Conservation (phyloP, 2,329 filamentous ascomycete genomes). For the Diaporthe sp. region DNA sequence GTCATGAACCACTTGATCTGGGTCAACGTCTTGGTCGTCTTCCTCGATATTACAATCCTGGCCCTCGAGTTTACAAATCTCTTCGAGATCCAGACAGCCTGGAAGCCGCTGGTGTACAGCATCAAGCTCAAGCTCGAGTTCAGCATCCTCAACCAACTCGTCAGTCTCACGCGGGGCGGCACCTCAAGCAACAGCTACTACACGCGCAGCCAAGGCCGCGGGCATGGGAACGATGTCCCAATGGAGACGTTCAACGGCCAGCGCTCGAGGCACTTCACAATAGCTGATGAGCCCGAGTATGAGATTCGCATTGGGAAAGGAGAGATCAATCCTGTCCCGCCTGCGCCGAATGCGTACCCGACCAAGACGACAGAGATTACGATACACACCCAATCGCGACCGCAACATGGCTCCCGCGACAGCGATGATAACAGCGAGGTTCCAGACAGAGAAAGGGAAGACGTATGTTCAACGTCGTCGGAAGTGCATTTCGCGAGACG, state of each 20-base stretch:
- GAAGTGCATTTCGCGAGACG: constrained; percentile 1
- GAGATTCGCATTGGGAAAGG: constrained; percentile 18
- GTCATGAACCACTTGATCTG: constrained; percentile 54
- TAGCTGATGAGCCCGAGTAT: constrained; percentile 3
- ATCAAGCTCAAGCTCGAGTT: constrained; percentile 44
- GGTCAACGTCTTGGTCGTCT: constrained; percentile 59
- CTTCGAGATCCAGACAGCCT: constrained; percentile 26
- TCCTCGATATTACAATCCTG: constrained; percentile 54
- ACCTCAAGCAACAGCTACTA: constrained; percentile 3
- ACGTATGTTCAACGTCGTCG: not conserved
- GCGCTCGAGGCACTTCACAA: not conserved
- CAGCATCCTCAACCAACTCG: constrained; percentile 41
- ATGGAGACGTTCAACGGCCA: constrained; percentile 10
- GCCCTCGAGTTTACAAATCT: constrained; percentile 30
- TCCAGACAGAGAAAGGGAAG: not conserved
- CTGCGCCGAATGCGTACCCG: not conserved
- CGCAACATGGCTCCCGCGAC: not conserved
- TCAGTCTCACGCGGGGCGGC: constrained; percentile 16
- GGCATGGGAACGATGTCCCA: not conserved
- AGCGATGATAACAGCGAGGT: not conserved
- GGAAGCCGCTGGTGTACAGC: constrained; percentile 41
- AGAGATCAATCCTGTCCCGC: not conserved
- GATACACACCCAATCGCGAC: not conserved
- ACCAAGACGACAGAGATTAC: constrained; percentile 26
- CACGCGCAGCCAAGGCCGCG: not conserved